phyloP scores from a whole-genome alignment of 1,139 yeast genomes.

The Geotrichum aggregatum region DNA sequence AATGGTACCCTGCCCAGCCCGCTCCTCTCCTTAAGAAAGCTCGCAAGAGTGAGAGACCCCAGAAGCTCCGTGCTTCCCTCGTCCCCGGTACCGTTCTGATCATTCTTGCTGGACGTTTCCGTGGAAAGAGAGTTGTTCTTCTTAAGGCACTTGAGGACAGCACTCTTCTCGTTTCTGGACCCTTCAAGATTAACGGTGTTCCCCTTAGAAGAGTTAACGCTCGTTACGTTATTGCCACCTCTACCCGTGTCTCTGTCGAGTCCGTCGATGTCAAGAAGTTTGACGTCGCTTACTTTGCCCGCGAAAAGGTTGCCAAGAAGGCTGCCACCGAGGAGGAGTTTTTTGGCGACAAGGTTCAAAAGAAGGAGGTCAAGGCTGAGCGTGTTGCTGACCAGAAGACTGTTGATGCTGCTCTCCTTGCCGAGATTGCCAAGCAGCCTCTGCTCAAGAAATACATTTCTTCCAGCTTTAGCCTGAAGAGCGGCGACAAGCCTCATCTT shows the following conservation, averaged over 20 bases:
- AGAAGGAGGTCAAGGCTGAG: conserved; percentile 87
- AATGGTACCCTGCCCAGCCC: conserved; percentile 90
- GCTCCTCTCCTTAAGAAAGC: conserved; percentile 65
- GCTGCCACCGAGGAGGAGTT: conserved; percentile 90
- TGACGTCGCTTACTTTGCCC: conserved; percentile 94
- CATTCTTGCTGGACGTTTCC: conserved; percentile 98
- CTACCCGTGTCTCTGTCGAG: conserved; percentile 79
- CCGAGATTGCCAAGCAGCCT: conserved; percentile 97
- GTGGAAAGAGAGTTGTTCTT: conserved; percentile 99
- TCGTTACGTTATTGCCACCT: conserved; percentile 98
- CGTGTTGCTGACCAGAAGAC: conserved; percentile 97
- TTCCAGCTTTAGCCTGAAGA: conserved; percentile 93
- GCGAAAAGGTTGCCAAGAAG: conserved; percentile 81
- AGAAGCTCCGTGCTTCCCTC: conserved; percentile 92
- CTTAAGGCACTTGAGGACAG: conserved; percentile 97
- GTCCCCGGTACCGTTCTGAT: conserved; percentile 98
- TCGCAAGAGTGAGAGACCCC: conserved; percentile 82
- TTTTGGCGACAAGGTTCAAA: conserved; percentile 80
- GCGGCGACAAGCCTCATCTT: conserved; percentile 98
- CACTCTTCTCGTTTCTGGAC: conserved; percentile 97
- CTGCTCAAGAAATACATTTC: conserved; percentile 97
- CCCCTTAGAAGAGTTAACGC: conserved; percentile 99
- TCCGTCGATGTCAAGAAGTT: conserved; percentile 87
- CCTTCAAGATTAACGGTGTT: conserved; percentile 99
- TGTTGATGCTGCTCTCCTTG: conserved; percentile 89